Conservation (phyloP, 192 early-diverging fungal genomes). For the Coemansia sp. region DNA sequence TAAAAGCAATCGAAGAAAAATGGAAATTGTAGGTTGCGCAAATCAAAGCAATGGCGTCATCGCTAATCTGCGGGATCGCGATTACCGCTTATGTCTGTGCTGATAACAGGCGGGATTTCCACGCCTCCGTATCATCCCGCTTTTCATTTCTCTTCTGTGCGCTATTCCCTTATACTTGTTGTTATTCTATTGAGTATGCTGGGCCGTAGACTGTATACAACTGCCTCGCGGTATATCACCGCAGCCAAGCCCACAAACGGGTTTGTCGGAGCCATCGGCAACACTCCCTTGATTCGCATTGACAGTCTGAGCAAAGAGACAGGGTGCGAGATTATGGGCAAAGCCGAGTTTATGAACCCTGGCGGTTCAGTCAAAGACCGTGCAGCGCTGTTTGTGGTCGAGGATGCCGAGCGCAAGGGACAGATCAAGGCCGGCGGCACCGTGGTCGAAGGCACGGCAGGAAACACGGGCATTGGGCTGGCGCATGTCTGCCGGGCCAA, state of each 20-base stretch:
- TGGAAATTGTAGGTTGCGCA: no score
- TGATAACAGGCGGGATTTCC: not conserved
- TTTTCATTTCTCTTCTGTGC: constrained; percentile 1
- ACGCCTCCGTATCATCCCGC: not conserved
- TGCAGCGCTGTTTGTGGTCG: constrained; percentile 89
- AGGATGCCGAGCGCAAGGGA: constrained; percentile 89
- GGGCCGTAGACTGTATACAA: constrained; percentile 45
- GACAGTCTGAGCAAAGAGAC: constrained; percentile 70
- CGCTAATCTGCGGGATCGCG: not conserved
- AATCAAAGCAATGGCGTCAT: no score
- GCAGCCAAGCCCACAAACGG: constrained; percentile 63
- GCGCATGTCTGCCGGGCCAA: constrained; percentile 91
- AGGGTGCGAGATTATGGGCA: constrained; percentile 85
- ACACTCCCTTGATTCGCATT: constrained; percentile 85
- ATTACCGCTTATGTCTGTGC: not conserved
- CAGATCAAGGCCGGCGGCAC: constrained; percentile 85
- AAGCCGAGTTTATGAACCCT: constrained; percentile 98
- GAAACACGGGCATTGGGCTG: constrained; percentile 95
- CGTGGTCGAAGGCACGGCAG: constrained; percentile 82
- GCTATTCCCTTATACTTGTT: not conserved
- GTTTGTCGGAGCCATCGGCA: constrained; percentile 83
- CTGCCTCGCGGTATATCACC: constrained; percentile 33
- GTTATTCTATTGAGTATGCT: constrained; percentile 20
- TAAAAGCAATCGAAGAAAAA: no score
- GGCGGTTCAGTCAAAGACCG: constrained; percentile 97